Conservation (phyloP, 305 asterid species). For the Rubia tinctorum region DNA sequence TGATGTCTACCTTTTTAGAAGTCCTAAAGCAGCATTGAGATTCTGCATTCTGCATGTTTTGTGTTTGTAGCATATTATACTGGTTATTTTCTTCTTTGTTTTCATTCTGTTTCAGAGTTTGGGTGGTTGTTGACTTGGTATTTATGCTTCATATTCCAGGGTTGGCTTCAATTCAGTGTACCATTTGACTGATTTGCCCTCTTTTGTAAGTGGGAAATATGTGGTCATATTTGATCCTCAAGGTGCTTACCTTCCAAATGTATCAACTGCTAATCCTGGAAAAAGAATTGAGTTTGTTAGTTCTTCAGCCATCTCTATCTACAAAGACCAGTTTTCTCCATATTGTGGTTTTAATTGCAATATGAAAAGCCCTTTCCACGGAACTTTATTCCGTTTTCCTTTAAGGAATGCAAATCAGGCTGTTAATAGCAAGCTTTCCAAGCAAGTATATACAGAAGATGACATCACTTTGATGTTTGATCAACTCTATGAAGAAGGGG, state of each 20-base stretch:
- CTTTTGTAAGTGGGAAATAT: conserved; percentile 93
- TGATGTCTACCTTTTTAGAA: background rate
- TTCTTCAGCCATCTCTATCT: conserved; percentile 82
- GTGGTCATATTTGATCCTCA: conserved; percentile 97
- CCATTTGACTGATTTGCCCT: conserved; percentile 96
- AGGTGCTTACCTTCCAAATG: conserved; percentile 87
- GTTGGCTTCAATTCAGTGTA: conserved; percentile 99
- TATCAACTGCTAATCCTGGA: conserved; percentile 90
- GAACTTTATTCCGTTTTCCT: conserved; percentile 99
- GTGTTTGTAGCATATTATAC: background rate
- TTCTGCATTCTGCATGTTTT: background rate
- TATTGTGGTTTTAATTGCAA: conserved; percentile 97
- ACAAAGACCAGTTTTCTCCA: conserved; percentile 84
- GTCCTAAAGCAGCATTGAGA: background rate
- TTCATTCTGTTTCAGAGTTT: background rate
- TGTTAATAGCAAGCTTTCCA: conserved; percentile 86
- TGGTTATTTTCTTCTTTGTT: background rate
- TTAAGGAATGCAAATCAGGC: conserved; percentile 90
- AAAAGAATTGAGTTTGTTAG: conserved; percentile 87
- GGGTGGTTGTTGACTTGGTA: conserved; percentile 12
- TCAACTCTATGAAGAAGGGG: conserved; percentile 89
- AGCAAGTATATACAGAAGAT: conserved; percentile 83
- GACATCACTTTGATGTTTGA: conserved; percentile 77
- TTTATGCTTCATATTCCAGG: conserved; percentile 46
- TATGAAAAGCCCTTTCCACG: conserved; percentile 79